phyloP scores from a whole-genome alignment of 2,329 filamentous ascomycete genomes.

The Fusarium equiseti region DNA sequence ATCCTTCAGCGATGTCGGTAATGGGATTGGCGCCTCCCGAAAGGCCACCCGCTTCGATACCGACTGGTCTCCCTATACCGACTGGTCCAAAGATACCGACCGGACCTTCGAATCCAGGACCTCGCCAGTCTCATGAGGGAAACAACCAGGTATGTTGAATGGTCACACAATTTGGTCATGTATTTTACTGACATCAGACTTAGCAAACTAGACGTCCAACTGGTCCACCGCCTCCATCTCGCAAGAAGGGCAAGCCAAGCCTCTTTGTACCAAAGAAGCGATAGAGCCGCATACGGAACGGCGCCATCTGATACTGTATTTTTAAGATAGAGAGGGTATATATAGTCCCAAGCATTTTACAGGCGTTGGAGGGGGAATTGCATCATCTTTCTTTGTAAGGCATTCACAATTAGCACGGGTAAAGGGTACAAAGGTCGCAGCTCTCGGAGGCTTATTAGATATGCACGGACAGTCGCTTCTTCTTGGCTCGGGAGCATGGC shows the following conservation, averaged over 20 bases:
- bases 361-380: constrained; percentile 37
- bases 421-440: neutral
- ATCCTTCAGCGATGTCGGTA: constrained; percentile 66
- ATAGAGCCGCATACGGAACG: constrained; percentile 20
- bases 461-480: neutral
- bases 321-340: constrained; percentile 23
- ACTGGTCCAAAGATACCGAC: constrained; percentile 31
- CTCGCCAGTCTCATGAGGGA: constrained; percentile 31
- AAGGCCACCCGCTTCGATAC: constrained; percentile 52
- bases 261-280: constrained; percentile 59
- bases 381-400: constrained; percentile 7
- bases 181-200: constrained; percentile 34
- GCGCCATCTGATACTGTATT: constrained; percentile 16
- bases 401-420: constrained; percentile 8
- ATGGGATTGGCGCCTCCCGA: constrained; percentile 62
- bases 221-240: constrained; percentile 44
- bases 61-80: constrained; percentile 29
- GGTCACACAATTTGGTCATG: neutral
- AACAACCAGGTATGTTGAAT: constrained; percentile 38
- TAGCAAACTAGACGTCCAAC: constrained; percentile 33
- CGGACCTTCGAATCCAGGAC: constrained; percentile 40
- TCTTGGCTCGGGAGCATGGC: constrained; percentile 1
- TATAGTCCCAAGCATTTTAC: constrained; percentile 26
- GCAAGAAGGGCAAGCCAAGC: constrained; percentile 58
- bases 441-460: neutral